Percentiles rank a stretch among this genome's conserved stretches.
Conservation (phyloP, 768 basidiomycete genomes). For the Calocybe indica region DNA sequence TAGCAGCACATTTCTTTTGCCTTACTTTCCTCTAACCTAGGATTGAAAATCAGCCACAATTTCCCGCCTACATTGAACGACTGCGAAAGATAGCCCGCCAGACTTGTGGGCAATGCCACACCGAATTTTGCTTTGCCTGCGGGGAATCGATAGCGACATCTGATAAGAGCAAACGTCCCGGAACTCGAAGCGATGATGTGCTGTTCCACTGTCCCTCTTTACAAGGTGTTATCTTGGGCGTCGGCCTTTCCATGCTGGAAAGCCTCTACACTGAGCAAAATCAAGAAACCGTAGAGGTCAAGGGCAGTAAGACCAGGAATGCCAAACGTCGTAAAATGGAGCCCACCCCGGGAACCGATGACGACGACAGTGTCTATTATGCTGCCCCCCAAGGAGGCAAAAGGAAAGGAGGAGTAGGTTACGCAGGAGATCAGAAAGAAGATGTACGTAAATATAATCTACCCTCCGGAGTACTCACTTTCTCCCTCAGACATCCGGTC, state of each 20-base stretch:
- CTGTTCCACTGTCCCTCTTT: constrained; percentile 88
- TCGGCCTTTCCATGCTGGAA: constrained; percentile 86
- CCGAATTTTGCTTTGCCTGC: constrained; percentile 69
- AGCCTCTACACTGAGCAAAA: constrained; percentile 56
- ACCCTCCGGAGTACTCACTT: background rate
- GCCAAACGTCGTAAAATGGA: constrained; percentile 43
- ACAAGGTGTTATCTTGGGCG: constrained; percentile 86
- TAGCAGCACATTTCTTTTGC: constrained; percentile 1
- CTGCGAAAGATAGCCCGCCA: constrained; percentile 52
- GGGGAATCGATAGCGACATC: constrained; percentile 54
- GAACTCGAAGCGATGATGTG: constrained; percentile 41
- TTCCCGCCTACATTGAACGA: constrained; percentile 62
- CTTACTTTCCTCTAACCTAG: background rate
- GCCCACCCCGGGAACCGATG: constrained; percentile 26
- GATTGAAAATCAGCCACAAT: constrained; percentile 51
- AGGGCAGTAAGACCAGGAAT: constrained; percentile 29
- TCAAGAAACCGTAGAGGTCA: constrained; percentile 24
- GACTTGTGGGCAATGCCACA: constrained; percentile 57
- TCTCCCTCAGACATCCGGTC: constrained; percentile 62
- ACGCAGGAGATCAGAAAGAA: constrained; percentile 78
- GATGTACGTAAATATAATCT: constrained; percentile 53
- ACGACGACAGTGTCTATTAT: constrained; percentile 51
- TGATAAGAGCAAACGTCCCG: constrained; percentile 37
- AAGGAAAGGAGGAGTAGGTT: constrained; percentile 77
- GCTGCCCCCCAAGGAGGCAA: constrained; percentile 47